phyloP scores from a whole-genome alignment of 1,284 basidiomycete genomes.

The Trichosporon asahii region DNA sequence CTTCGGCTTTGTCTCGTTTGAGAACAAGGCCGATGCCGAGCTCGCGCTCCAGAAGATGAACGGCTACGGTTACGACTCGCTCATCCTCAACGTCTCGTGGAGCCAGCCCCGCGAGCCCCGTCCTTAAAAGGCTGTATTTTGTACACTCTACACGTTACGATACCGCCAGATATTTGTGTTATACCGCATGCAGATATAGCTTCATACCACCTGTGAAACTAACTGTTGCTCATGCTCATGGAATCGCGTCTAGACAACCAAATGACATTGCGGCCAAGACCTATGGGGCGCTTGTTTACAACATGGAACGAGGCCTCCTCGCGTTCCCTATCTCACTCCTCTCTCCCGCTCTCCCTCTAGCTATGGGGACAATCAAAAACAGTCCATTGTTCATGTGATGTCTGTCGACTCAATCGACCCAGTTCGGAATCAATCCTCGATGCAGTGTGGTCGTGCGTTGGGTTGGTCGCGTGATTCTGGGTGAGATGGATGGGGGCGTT shows the following conservation, averaged over 20 bases:
- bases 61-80: constrained; percentile 62
- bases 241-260: not conserved
- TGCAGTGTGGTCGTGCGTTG: not conserved
- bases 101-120: constrained; percentile 22
- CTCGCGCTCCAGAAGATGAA: constrained; percentile 89
- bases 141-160: not conserved
- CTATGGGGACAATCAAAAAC: not conserved
- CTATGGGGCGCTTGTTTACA: not conserved
- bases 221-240: not conserved
- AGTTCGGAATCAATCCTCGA: constrained; percentile 1
- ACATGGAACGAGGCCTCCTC: not conserved
- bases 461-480: not conserved
- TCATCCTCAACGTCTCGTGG: constrained; percentile 50
- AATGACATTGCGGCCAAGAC: not conserved
- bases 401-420: not conserved
- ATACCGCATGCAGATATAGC: constrained; percentile 11
- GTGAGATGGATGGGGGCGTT: not conserved
- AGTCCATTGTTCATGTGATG: not conserved
- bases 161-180: constrained; percentile 3
- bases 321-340: not conserved
- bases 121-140: constrained; percentile 7
- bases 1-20: constrained; percentile 70
- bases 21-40: constrained; percentile 74
- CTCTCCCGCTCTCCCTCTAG: not conserved
- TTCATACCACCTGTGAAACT: not conserved